Evolutionary conservation across 1,284 basidiomycete genomes (phyloP).

Genomic region (Malassezia cuniculi): DNA sequence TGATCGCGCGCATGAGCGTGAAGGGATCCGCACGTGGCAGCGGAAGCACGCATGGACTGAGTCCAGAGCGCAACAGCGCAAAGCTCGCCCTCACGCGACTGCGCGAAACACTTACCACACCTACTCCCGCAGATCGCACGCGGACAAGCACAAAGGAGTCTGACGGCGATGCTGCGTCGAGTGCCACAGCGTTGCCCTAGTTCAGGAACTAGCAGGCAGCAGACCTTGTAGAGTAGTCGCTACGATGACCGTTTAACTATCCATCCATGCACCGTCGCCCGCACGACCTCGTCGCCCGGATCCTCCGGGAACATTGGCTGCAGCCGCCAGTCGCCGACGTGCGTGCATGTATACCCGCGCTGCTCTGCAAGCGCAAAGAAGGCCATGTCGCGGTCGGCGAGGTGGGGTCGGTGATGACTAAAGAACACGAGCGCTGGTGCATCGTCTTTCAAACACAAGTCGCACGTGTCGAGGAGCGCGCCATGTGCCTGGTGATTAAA

Average conservation of each 20-base stretch:
- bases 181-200: no score
- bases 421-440: conserved; percentile 69
- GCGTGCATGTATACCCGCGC: conserved; percentile 62
- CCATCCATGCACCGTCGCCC: conserved; percentile 29
- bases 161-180: no score
- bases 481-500: conserved; percentile 66
- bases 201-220: no score
- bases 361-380: conserved; percentile 63
- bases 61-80: conserved; percentile 18
- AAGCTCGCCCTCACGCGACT: conserved; percentile 19
- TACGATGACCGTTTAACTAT: not conserved
- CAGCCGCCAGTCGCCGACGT: conserved; percentile 55
- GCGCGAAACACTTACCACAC: conserved; percentile 11
- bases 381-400: conserved; percentile 68
- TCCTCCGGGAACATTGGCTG: conserved; percentile 35
- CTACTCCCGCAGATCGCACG: no score
- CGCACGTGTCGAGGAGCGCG: conserved; percentile 66
- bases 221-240: no score
- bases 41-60: conserved; percentile 12
- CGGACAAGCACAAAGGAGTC: no score
- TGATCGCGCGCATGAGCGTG: conserved; percentile 27
- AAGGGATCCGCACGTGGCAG: conserved; percentile 20
- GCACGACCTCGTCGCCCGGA: conserved; percentile 25
- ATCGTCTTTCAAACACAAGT: conserved; percentile 46
- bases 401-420: conserved; percentile 71